Evolutionary conservation across 768 basidiomycete species (phyloP).

Genomic region (Lactifluus echinatus): DNA sequence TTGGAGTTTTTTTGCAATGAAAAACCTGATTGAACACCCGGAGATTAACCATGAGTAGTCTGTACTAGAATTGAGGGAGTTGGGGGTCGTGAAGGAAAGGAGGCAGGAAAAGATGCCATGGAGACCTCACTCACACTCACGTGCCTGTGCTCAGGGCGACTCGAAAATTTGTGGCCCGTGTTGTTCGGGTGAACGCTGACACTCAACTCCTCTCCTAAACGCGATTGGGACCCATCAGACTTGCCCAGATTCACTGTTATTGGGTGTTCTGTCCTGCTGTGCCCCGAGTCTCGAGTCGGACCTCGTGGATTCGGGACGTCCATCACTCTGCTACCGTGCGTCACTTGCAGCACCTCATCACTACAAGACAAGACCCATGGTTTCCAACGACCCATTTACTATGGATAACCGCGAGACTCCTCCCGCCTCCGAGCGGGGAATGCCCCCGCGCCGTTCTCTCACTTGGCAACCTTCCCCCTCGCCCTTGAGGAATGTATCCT

Average conservation of each 20-base stretch:
- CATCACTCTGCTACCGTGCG: not conserved
- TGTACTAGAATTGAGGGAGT: not conserved
- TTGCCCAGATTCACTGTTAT: not conserved
- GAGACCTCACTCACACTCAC: not conserved
- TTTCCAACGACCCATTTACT: constrained; percentile 4
- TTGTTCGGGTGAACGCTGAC: too few relatives aligned
- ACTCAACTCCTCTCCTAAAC: not conserved
- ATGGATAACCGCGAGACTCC: not conserved
- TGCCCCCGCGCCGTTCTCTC: constrained; percentile 4
- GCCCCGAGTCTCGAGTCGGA: not conserved
- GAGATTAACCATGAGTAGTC: not conserved
- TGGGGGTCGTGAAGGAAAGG: not conserved
- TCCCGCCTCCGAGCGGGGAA: not conserved
- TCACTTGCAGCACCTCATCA: not conserved
- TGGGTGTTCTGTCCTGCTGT: not conserved
- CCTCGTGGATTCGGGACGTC: not conserved
- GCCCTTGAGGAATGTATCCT: constrained; percentile 8
- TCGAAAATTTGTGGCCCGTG: not conserved
- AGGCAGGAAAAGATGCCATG: not conserved
- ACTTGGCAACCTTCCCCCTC: constrained; percentile 17
- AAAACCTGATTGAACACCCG: constrained; percentile 12
- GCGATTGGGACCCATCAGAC: not conserved
- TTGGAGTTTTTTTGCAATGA: constrained; percentile 8
- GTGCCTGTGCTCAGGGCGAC: not conserved
- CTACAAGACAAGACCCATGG: constrained; percentile 1